Base-by-base conservation (phyloP, 768 basidiomycete species). In the Rhizopogon roseolus region DNA sequence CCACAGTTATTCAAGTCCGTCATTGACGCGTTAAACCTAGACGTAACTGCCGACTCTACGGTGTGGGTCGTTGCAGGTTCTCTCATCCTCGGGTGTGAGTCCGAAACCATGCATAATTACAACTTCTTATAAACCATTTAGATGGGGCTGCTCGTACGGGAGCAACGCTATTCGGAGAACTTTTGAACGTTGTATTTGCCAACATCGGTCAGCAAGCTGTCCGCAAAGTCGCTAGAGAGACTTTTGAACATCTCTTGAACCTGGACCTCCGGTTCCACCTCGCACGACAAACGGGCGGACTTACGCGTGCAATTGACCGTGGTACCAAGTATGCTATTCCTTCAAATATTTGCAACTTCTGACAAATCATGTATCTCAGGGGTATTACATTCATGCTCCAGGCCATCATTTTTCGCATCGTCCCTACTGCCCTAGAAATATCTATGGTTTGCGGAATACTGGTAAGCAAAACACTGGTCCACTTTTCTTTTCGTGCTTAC, bases 381-480 rank as follows among this genome's bases (percentile, higher is more conserved):
- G 97, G 97, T 37, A 98, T 99, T 55, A 91, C 93, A 0, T 99
- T 99, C 71, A 80, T 98, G 25, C 73, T 99, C 5, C 91, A 92
- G 57, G 90, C 96, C 1, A 84, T 98, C 39, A 78, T 98, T 7
- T 98, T 98, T 66, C 89, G 97, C 16, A 91, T 99, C 43, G 88
- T 88, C 0, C 97, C 97, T 0, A 99, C 97, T 0, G 97, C 96
- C 1, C 72, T 99, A 49, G 97, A 98, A 67, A 97, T 98, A 58
- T 81, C 86, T 3, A 86, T 99, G 78, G 97, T 99, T 41, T 98
- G 95, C 73, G 96, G 95, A 48, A 99, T 99, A 56, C 71, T 99
- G 71, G 95, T 94, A 62, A 22, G 88, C 68, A 37, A 40, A 44
- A 49, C 25, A 5, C 7, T 25, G 38, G 27, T 41, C 8, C 14